These are phyloP conservation scores for Pythium myriotylum DNA, from an alignment of 352 stramenopile genomes.

Conservation along the genomic window DNA sequence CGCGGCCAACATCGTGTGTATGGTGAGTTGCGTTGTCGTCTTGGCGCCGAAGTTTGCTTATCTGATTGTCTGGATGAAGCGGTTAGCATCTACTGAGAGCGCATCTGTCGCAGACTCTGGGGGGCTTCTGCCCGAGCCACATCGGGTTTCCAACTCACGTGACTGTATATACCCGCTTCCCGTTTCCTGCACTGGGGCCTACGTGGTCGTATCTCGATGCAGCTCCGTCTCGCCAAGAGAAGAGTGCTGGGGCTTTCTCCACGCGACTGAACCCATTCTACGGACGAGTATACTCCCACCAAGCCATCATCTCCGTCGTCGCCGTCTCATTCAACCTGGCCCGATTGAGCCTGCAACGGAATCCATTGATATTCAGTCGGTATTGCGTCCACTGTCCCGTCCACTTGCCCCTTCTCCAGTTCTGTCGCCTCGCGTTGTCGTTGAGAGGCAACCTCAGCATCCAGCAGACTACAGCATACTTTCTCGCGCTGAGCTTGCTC, in stretches of 20 bases:
- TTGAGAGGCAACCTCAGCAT: neutral
- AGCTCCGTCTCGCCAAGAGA: neutral
- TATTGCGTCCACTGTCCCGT: neutral
- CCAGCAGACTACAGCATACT: neutral
- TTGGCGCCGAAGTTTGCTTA: neutral
- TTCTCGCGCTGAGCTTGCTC: slow-evolving; percentile 4
- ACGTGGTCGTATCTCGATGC: slow-evolving; percentile 6
- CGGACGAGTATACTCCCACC: too few species aligned
- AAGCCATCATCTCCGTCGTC: neutral
- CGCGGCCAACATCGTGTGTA: slow-evolving; percentile 22
- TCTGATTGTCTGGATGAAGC: neutral
- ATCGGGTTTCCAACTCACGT: slow-evolving; percentile 7
- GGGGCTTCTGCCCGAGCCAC: neutral
- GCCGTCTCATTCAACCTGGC: neutral
- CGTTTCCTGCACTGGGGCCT: neutral
- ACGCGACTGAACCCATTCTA: too few species aligned
- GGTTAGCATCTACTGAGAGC: slow-evolving; percentile 3
- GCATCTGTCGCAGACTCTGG: neutral
- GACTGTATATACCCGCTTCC: slow-evolving; percentile 22
- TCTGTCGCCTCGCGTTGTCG: neutral
- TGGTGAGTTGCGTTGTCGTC: slow-evolving; percentile 14
- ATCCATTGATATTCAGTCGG: neutral
- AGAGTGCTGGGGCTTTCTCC: neutral
- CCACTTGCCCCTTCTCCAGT: slow-evolving; percentile 14
- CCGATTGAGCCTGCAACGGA: too few species aligned